Conservation (phyloP, 805 yeast genomes). For the Pichia cephalocereana region DNA sequence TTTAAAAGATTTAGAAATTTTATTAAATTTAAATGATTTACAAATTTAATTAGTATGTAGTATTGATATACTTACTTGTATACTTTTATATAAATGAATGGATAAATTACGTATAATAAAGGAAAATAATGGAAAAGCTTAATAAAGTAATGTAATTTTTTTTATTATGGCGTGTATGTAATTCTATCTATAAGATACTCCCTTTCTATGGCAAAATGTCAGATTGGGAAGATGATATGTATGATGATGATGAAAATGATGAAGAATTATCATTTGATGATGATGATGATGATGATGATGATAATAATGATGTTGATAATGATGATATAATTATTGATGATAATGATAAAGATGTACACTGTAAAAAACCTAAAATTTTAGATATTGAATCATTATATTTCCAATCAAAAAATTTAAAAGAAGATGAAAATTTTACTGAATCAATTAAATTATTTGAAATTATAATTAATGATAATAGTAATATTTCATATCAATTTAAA, state of each 20-base stretch:
- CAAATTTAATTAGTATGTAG: no score
- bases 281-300: constrained; percentile 14
- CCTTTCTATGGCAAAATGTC: constrained; percentile 18
- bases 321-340: not conserved
- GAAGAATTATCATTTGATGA: constrained; percentile 5
- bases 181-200: no score
- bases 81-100: no score
- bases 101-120: no score
- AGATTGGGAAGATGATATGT: constrained; percentile 31
- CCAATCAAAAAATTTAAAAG: constrained; percentile 25
- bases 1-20: not conserved
- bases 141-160: no score
- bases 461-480: no score
- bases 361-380: not conserved
- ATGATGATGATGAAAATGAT: constrained; percentile 17
- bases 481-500: constrained; percentile 20
- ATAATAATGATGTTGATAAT: constrained; percentile 1
- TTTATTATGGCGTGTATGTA: no score
- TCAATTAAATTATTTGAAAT: constrained; percentile 19
- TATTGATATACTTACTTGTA: no score
- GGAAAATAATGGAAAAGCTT: no score
- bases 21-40: no score
- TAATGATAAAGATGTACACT: constrained; percentile 6
- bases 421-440: constrained; percentile 22
- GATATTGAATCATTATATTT: constrained; percentile 24